phyloP scores from a whole-genome alignment of 1,284 basidiomycete genomes.

The Cryptococcus hybrid region DNA sequence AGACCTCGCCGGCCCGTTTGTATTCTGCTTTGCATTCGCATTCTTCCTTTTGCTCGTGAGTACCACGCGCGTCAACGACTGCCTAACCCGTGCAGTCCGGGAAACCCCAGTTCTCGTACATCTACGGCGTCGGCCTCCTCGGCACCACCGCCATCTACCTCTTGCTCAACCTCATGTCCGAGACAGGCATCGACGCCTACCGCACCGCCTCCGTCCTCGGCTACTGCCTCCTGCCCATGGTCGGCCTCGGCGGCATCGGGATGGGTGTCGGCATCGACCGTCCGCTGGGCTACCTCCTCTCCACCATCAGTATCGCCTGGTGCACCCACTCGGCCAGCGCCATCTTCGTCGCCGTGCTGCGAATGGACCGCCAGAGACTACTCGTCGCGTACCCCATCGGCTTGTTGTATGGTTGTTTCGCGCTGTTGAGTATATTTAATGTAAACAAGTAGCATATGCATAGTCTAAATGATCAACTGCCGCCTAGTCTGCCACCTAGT shows the following conservation, averaged over 20 bases:
- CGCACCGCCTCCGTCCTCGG: conserved; percentile 94
- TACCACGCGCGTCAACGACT: neutral
- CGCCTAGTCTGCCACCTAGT: conserved; percentile 12
- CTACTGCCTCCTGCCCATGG: conserved; percentile 96
- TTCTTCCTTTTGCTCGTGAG: conserved; percentile 64
- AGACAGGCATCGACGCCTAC: conserved; percentile 93
- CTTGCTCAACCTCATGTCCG: conserved; percentile 96
- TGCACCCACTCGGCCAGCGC: conserved; percentile 92
- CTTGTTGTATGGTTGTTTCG: conserved; percentile 88
- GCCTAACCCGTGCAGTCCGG: conserved; percentile 65
- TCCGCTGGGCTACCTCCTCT: conserved; percentile 76
- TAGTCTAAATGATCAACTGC: too few relatives aligned
- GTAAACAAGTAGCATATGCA: conserved; percentile 30
- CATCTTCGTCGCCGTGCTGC: conserved; percentile 88
- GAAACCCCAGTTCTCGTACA: conserved; percentile 98
- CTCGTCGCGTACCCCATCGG: conserved; percentile 93
- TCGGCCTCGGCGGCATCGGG: conserved; percentile 87
- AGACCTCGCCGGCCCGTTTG: conserved; percentile 92
- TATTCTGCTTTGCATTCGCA: conserved; percentile 91
- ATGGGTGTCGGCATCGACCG: conserved; percentile 84
- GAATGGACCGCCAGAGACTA: conserved; percentile 89
- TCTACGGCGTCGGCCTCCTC: conserved; percentile 94
- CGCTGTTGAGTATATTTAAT: conserved; percentile 64
- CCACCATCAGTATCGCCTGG: conserved; percentile 80
- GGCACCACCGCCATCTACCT: conserved; percentile 93